These are phyloP conservation scores for Gomphus bonarii DNA, from an alignment of 1,284 basidiomycete genomes.

Conservation along the genomic window DNA sequence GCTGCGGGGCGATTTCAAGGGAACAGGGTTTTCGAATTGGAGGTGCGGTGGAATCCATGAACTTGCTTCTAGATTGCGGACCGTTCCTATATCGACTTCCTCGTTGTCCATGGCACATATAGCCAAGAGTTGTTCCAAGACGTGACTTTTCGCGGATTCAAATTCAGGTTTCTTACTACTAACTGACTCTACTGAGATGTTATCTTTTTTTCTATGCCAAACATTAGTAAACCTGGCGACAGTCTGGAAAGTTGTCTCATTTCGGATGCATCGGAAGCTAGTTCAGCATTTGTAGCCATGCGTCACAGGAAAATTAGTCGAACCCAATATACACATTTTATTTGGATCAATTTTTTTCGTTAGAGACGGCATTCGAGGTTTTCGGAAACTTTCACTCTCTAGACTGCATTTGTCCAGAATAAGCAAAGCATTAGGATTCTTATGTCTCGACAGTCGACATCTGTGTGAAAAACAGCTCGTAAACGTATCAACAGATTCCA, in stretches of 20 bases:
- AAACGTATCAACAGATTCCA: neutral
- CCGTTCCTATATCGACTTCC: slow-evolving; percentile 4
- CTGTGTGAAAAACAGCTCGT: neutral
- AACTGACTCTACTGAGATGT: too few relatives aligned
- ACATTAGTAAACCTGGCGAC: neutral
- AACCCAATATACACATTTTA: neutral
- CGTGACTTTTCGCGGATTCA: neutral
- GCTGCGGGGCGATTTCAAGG: neutral
- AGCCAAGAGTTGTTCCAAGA: neutral
- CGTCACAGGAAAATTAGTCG: neutral
- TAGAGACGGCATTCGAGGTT: neutral
- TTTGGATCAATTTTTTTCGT: neutral
- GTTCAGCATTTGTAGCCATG: neutral
- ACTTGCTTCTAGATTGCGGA: neutral
- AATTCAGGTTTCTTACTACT: neutral
- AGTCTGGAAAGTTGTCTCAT: neutral
- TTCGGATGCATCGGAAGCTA: neutral
- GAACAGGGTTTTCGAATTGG: neutral
- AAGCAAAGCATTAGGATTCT: neutral
- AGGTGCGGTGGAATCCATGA: slow-evolving; percentile 2
- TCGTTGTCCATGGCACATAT: slow-evolving; percentile 7
- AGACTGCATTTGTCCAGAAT: neutral
- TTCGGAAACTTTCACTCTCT: neutral
- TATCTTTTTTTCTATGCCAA: too few relatives aligned
- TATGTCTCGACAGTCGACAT: neutral